phyloP scores from a whole-genome alignment of 2,329 filamentous ascomycete genomes.

The Trichoderma oligosporum region DNA sequence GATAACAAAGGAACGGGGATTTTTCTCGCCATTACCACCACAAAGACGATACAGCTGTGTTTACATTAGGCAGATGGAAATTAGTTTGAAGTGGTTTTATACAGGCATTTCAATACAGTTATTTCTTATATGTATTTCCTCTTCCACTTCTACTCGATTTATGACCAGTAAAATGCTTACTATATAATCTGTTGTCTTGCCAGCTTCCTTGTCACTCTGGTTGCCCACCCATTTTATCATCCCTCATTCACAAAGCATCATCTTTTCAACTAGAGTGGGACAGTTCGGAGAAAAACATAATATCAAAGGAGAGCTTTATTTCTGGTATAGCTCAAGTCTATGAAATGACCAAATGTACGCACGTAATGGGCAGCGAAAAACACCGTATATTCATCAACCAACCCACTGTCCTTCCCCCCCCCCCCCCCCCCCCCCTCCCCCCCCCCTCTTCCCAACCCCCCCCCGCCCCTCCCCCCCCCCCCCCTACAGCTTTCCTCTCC shows the following conservation, averaged over 20 bases:
- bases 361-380: neutral
- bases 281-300: neutral
- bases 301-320: neutral
- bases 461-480: neutral
- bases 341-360: conserved; percentile 15
- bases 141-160: no score
- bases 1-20: neutral
- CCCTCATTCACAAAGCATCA: no score
- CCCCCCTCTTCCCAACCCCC: neutral
- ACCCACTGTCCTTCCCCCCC: neutral
- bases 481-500: neutral
- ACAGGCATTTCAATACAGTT: neutral
- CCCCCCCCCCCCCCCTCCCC: neutral
- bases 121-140: no score
- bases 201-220: no score
- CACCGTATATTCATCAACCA: neutral
- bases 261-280: neutral
- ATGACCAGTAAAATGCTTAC: no score
- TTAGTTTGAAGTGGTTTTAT: neutral
- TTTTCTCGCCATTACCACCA: neutral
- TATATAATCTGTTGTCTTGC: no score
- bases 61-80: neutral
- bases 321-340: conserved; percentile 8
- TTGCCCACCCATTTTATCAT: neutral
- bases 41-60: neutral